These are phyloP conservation scores for Ploettnerulaceae sp. DNA, from an alignment of 2,329 filamentous ascomycete species.

Conservation along the genomic window DNA sequence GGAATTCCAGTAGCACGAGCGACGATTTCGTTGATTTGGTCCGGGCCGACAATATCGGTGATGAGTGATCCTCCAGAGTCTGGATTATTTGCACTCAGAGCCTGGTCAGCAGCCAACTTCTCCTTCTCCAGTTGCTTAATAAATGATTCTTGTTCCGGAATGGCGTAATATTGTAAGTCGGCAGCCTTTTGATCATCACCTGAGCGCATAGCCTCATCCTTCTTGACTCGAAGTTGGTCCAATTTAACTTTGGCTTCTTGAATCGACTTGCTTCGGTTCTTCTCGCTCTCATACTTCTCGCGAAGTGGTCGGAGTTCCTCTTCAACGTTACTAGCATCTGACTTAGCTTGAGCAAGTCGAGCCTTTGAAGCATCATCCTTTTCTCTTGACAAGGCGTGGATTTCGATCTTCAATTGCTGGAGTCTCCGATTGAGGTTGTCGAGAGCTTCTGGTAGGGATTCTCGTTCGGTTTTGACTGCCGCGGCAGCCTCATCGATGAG, in stretches of 20 bases:
- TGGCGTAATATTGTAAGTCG: conserved; percentile 94
- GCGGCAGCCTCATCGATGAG: conserved; percentile 94
- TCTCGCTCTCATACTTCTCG: conserved; percentile 94
- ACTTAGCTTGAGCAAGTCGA: conserved; percentile 75
- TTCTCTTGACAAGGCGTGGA: conserved; percentile 88
- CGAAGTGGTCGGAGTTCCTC: conserved; percentile 88
- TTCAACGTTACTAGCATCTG: conserved; percentile 88
- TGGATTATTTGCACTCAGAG: conserved; percentile 49
- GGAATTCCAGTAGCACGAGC: conserved; percentile 98
- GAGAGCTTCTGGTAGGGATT: conserved; percentile 93
- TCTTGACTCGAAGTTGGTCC: conserved; percentile 83
- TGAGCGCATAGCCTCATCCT: conserved; percentile 85
- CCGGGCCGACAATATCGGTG: conserved; percentile 89
- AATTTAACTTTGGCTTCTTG: conserved; percentile 94
- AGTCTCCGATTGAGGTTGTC: conserved; percentile 89
- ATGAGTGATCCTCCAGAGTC: conserved; percentile 70
- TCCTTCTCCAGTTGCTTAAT: conserved; percentile 80
- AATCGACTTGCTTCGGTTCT: conserved; percentile 83
- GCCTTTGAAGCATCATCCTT: conserved; percentile 88
- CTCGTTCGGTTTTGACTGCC: conserved; percentile 89
- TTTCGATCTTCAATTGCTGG: conserved; percentile 93
- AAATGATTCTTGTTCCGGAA: conserved; percentile 78
- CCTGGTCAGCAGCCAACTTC: conserved; percentile 72
- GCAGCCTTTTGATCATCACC: conserved; percentile 83
- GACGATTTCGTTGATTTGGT: conserved; percentile 99